Evolutionary conservation across 1,139 yeast species (phyloP).

Genomic region (Pichia sp.): DNA sequence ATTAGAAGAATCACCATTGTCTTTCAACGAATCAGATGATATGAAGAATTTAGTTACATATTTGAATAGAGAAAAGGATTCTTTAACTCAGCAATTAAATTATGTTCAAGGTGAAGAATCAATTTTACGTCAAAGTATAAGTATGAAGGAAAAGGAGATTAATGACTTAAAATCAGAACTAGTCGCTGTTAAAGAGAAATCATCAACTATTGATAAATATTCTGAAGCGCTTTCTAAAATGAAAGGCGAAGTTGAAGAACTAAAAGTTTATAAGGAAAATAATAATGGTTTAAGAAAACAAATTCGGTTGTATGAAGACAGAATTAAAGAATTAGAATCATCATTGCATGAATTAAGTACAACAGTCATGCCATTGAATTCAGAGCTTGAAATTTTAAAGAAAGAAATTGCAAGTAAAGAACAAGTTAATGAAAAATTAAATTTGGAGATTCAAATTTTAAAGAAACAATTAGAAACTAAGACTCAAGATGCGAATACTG

Average conservation of each 20-base stretch:
- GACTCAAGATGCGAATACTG: background rate
- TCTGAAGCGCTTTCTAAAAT: constrained; percentile 48
- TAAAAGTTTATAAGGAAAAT: constrained; percentile 69
- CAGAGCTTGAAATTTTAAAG: constrained; percentile 31
- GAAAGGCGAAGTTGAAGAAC: constrained; percentile 56
- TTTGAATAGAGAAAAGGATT: constrained; percentile 73
- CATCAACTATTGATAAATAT: constrained; percentile 36
- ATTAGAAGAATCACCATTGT: constrained; percentile 40
- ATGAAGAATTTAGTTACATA: constrained; percentile 54
- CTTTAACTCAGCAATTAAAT: constrained; percentile 54
- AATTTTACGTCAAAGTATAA: constrained; percentile 40
- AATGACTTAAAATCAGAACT: constrained; percentile 41
- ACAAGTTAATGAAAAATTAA: constrained; percentile 31
- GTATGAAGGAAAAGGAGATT: constrained; percentile 38
- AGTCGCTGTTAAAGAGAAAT: constrained; percentile 32
- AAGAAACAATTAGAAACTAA: constrained; percentile 30
- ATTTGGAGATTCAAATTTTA: constrained; percentile 26
- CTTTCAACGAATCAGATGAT: constrained; percentile 31
- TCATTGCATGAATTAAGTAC: constrained; percentile 29
- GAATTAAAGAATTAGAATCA: constrained; percentile 31
- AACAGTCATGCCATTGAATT: constrained; percentile 30
- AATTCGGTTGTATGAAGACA: constrained; percentile 29
- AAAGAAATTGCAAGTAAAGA: constrained; percentile 38
- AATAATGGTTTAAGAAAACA: constrained; percentile 63
- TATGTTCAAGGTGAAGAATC: constrained; percentile 44